These are phyloP conservation scores for Coemansia sp. DNA, from an alignment of 192 early-diverging fungal genomes.

Conservation along the genomic window DNA sequence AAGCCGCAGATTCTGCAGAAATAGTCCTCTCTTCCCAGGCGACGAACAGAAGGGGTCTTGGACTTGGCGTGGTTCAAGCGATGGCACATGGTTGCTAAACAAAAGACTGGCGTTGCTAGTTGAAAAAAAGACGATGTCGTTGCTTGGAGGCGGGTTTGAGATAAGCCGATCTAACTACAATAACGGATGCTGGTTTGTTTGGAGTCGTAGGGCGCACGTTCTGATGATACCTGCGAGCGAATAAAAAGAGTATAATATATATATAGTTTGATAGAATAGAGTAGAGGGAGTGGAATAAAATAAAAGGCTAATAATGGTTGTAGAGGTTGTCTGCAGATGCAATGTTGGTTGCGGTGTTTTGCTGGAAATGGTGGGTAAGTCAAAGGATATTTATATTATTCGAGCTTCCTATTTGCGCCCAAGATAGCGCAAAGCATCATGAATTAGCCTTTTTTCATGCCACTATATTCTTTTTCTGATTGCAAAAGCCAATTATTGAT, in stretches of 20 bases:
- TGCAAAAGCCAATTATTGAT: constrained; percentile 3
- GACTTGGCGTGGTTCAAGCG: constrained; percentile 13
- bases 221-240: not conserved
- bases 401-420: not conserved
- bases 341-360: not conserved
- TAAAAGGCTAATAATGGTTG: not conserved
- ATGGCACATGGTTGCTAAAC: constrained; percentile 28
- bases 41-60: not conserved
- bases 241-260: too few species aligned
- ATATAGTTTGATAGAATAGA: too few species aligned
- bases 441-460: constrained; percentile 7
- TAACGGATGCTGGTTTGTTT: not conserved
- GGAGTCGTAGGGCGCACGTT: too few species aligned
- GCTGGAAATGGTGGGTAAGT: not conserved
- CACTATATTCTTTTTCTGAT: not conserved
- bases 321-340: not conserved
- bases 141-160: not conserved
- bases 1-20: constrained; percentile 50
- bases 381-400: constrained; percentile 12
- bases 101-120: not conserved
- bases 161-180: not conserved
- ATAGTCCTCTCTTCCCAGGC: constrained; percentile 41
- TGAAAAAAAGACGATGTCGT: not conserved
- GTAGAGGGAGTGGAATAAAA: too few species aligned
- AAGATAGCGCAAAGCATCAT: not conserved